Evolutionary conservation across 2,329 filamentous ascomycete genomes (phyloP).

Genomic region (Monosporascus sp.): DNA sequence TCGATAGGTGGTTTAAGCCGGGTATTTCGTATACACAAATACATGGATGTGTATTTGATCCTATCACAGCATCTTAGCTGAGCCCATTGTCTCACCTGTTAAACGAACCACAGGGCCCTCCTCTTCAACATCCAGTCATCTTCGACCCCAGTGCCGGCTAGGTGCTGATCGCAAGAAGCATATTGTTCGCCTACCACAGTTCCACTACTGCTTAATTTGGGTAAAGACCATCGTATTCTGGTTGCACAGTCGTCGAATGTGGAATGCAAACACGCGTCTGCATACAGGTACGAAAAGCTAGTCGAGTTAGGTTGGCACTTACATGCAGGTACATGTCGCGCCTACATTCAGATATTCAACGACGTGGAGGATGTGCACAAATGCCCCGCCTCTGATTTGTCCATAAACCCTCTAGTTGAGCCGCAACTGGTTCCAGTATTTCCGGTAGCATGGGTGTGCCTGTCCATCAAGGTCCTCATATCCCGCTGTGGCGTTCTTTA

Average conservation of each 20-base stretch:
- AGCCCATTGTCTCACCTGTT: neutral
- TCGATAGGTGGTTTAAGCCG: too few species aligned
- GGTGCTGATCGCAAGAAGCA: neutral
- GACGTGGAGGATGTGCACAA: neutral
- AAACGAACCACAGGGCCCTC: neutral
- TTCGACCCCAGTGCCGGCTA: too few species aligned
- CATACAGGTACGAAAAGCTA: neutral
- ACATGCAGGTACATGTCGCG: too few species aligned
- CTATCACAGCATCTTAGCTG: neutral
- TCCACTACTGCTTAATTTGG: neutral
- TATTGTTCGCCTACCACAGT: neutral
- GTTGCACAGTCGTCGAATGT: neutral
- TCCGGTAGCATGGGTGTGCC: slow-evolving; percentile 1
- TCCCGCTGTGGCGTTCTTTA: neutral
- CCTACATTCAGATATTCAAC: too few species aligned
- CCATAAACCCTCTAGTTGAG: slow-evolving; percentile 1
- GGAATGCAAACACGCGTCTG: neutral
- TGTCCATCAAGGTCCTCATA: slow-evolving; percentile 21
- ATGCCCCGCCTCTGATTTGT: neutral
- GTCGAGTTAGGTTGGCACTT: too few species aligned
- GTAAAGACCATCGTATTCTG: neutral
- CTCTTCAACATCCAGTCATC: too few species aligned
- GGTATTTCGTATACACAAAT: neutral
- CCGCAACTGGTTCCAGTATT: neutral
- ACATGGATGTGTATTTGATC: neutral